Evolutionary conservation across 306 rosid species (phyloP).

Genomic region (Parietaria judaica): DNA sequence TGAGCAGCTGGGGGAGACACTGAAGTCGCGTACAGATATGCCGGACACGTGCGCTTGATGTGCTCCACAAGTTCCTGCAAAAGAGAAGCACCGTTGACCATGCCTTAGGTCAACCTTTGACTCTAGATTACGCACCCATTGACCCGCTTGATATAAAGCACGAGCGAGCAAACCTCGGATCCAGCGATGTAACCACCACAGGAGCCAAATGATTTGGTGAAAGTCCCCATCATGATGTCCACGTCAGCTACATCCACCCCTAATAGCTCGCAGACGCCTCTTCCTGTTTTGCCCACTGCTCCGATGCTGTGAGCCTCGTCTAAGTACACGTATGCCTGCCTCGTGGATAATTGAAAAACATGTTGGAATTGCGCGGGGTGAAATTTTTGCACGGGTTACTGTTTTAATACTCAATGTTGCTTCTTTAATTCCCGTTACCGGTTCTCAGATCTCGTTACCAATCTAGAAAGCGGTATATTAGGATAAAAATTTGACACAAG

Average conservation of each 20-base stretch:
- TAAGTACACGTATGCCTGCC: constrained; percentile 61
- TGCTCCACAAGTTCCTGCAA: constrained; percentile 67
- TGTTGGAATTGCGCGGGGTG: too few species aligned
- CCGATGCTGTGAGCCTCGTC: constrained; percentile 94
- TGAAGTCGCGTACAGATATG: constrained; percentile 87
- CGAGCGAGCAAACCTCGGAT: constrained; percentile 47
- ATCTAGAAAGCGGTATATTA: too few species aligned
- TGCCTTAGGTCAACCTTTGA: too few species aligned
- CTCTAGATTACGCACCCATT: not conserved
- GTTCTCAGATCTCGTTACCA: too few species aligned
- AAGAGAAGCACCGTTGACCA: not conserved
- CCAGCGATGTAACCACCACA: constrained; percentile 93
- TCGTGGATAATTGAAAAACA: too few species aligned
- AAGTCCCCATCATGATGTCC: constrained; percentile 96
- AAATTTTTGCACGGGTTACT: too few species aligned
- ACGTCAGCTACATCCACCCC: constrained; percentile 76
- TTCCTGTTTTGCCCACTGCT: constrained; percentile 74
- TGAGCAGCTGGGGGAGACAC: constrained; percentile 89
- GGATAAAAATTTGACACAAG: too few species aligned
- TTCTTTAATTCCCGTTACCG: too few species aligned
- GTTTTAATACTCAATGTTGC: too few species aligned
- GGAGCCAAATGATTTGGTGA: constrained; percentile 90
- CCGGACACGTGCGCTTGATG: constrained; percentile 73
- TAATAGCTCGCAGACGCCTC: constrained; percentile 69
- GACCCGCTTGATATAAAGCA: not conserved